Evolutionary conservation across 441 rosid species (phyloP).

Genomic region (Eruca vesicaria): DNA sequence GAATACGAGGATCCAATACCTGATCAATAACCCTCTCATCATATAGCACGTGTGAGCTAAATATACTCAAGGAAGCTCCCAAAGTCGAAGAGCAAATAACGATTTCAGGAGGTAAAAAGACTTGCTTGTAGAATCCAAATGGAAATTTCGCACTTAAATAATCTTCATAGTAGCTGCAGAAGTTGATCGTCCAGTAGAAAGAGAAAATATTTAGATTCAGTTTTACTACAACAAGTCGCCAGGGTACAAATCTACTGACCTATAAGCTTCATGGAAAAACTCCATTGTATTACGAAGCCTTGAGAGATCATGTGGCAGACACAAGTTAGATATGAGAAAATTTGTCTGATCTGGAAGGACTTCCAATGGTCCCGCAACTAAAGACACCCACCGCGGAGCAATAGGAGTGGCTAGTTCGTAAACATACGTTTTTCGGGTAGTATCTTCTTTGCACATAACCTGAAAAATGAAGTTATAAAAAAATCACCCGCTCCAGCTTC

Average conservation of each 20-base stretch:
- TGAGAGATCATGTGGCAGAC: constrained; percentile 56
- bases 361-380: constrained; percentile 91
- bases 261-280: constrained; percentile 87
- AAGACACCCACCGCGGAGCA: constrained; percentile 79
- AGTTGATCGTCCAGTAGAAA: constrained; percentile 33
- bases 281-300: constrained; percentile 79
- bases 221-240: constrained; percentile 7
- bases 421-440: constrained; percentile 83
- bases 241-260: constrained; percentile 42
- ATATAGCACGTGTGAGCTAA: constrained; percentile 81
- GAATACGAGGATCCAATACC: constrained; percentile 45
- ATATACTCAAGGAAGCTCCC: constrained; percentile 85
- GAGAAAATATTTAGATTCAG: constrained; percentile 18
- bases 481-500: constrained; percentile 4
- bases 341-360: constrained; percentile 71
- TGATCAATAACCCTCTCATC: constrained; percentile 94
- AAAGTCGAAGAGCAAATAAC: constrained; percentile 63
- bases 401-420: constrained; percentile 84
- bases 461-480: constrained; percentile 31
- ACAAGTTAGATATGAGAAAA: constrained; percentile 75
- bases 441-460: constrained; percentile 91
- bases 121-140: constrained; percentile 90
- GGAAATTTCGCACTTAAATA: constrained; percentile 91
- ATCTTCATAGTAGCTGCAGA: constrained; percentile 82
- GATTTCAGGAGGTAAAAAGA: constrained; percentile 89